Conservation (phyloP, 257 asterid genomes). For the Capsicum pubescens region DNA sequence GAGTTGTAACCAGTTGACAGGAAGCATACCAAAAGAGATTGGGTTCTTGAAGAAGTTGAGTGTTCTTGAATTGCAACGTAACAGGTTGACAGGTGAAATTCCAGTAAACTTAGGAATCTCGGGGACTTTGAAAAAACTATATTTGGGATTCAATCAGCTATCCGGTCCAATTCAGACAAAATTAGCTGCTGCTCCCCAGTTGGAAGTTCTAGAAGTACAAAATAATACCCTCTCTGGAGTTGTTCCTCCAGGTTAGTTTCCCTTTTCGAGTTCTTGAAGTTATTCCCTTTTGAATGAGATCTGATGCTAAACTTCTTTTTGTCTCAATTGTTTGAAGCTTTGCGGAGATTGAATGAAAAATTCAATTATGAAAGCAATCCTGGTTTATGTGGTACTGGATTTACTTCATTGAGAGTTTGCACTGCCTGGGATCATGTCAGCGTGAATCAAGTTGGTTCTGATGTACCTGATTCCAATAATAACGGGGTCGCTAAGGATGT, state of each 20-base stretch:
- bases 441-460: constrained; percentile 42
- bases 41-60: constrained; percentile 58
- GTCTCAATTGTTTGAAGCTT: constrained; percentile 53
- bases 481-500: constrained; percentile 30
- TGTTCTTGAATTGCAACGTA: constrained; percentile 59
- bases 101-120: constrained; percentile 65
- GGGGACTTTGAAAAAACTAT: constrained; percentile 52
- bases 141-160: constrained; percentile 69
- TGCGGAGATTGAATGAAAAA: constrained; percentile 57
- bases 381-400: constrained; percentile 81
- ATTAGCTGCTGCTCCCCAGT: constrained; percentile 53
- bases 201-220: constrained; percentile 71
- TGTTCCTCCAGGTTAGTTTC: constrained; percentile 50
- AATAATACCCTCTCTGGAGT: constrained; percentile 77
- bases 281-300: constrained; percentile 11
- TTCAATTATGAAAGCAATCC: constrained; percentile 65
- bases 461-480: constrained; percentile 30
- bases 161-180: constrained; percentile 66
- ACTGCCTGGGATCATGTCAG: constrained; percentile 61
- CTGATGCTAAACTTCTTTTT: constrained; percentile 1
- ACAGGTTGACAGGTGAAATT: constrained; percentile 59
- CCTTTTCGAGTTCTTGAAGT: not conserved
- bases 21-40: constrained; percentile 67
- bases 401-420: constrained; percentile 72
- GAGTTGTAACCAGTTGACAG: constrained; percentile 68